These are phyloP conservation scores for Malassezia pachydermatis DNA, from an alignment of 1,284 basidiomycete genomes.

Conservation along the genomic window DNA sequence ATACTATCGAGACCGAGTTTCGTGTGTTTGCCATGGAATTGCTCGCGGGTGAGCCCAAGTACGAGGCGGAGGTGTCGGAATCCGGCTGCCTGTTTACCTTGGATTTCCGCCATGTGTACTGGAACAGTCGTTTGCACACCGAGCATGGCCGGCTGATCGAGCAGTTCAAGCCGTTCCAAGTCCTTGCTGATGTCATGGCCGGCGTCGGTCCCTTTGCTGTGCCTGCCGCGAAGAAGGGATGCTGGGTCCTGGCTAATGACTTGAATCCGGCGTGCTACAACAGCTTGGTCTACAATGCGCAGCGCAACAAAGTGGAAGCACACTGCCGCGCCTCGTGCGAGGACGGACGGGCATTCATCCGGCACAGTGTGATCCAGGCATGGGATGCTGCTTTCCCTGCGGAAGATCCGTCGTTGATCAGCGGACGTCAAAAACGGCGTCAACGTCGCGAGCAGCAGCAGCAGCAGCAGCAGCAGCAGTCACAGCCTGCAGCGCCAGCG, in stretches of 20 bases:
- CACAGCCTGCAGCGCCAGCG: conserved; percentile 4
- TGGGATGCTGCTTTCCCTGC: conserved; percentile 28
- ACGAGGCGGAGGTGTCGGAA: conserved; percentile 55
- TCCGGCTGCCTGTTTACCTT: conserved; percentile 77
- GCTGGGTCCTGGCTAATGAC: conserved; percentile 74
- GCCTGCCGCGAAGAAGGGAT: conserved; percentile 76
- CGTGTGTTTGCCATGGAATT: conserved; percentile 96
- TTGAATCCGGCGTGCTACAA: conserved; percentile 78
- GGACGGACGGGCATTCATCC: conserved; percentile 35
- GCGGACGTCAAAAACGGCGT: conserved; percentile 13
- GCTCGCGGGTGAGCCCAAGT: conserved; percentile 77
- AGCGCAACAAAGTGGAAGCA: conserved; percentile 30
- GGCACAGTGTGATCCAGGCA: conserved; percentile 16
- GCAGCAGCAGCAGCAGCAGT: conserved; percentile 12
- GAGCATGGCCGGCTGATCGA: conserved; percentile 79
- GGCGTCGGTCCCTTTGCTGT: conserved; percentile 95
- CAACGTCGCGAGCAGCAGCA: not conserved
- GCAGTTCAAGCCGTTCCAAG: conserved; percentile 58
- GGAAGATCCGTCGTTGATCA: conserved; percentile 9
- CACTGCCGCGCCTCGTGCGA: conserved; percentile 22
- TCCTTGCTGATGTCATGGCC: conserved; percentile 83
- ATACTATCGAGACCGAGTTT: conserved; percentile 75
- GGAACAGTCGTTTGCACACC: conserved; percentile 86
- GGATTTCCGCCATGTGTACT: conserved; percentile 91
- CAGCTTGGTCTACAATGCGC: conserved; percentile 54